Percentiles rank a stretch among this genome's conserved stretches.
These are phyloP conservation scores for Talaromyces verruculosus DNA, from an alignment of 2,329 filamentous ascomycete genomes.

Conservation along the genomic window DNA sequence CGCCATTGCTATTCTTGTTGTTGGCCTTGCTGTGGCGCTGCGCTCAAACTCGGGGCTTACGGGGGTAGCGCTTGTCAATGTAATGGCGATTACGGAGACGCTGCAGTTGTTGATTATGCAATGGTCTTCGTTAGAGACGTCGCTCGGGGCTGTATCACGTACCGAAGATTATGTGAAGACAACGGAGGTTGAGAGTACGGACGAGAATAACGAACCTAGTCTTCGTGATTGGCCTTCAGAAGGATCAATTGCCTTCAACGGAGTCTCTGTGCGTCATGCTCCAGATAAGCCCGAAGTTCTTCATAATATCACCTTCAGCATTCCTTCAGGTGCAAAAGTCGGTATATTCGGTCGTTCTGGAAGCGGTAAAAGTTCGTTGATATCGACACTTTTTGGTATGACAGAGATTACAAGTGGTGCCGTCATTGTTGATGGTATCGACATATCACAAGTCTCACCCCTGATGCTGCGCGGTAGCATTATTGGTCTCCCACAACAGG, in stretches of 20 bases:
- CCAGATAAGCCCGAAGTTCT: neutral
- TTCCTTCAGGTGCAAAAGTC: neutral
- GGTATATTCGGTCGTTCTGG: neutral
- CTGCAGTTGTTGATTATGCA: neutral
- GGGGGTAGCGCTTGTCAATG: neutral
- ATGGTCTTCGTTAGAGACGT: neutral
- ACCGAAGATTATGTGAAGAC: neutral
- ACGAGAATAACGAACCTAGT: neutral
- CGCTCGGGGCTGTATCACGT: neutral
- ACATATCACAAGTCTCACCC: neutral
- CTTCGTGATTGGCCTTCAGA: neutral
- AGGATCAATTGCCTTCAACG: neutral
- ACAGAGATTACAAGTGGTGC: neutral
- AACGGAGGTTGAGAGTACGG: neutral
- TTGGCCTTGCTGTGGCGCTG: neutral
- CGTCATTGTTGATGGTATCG: neutral
- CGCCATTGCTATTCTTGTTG: neutral
- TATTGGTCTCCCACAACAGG: neutral
- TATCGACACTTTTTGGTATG: neutral
- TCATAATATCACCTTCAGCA: neutral
- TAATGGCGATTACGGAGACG: neutral
- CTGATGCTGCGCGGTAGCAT: neutral
- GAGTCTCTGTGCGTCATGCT: neutral
- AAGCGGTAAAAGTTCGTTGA: neutral
- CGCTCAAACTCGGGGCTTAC: neutral